These are phyloP conservation scores for Cryptosporidium bovis DNA, from an alignment of 169 alveolate genomes.

Conservation along the genomic window DNA sequence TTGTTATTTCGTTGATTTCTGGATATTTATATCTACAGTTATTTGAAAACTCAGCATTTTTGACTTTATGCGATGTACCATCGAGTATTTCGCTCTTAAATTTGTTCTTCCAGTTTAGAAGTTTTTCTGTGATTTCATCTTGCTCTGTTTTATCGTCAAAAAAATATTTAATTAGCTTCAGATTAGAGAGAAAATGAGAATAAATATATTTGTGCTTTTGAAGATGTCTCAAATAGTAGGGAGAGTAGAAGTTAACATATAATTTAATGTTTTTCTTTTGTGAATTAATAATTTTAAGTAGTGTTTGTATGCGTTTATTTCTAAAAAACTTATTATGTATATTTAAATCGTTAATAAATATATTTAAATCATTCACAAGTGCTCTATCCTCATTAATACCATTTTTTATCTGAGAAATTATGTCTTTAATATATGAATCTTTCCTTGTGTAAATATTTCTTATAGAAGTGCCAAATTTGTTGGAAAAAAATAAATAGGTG, in stretches of 20 bases:
- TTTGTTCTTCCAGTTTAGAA: constrained; percentile 3
- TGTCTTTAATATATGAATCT: constrained; percentile 6
- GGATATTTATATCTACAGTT: neutral
- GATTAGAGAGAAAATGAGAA: neutral
- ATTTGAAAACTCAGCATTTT: neutral
- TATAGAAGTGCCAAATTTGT: neutral
- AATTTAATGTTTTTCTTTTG: neutral
- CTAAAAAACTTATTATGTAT: neutral
- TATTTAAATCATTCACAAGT: constrained; percentile 11
- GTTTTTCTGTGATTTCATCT: neutral
- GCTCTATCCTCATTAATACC: constrained; percentile 14
- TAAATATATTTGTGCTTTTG: neutral
- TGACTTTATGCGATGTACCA: no score
- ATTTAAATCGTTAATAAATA: constrained; percentile 4
- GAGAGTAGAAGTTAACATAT: neutral
- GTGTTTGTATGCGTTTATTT: no score
- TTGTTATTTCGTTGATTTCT: neutral
- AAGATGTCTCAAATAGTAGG: neutral
- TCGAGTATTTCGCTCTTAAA: no score
- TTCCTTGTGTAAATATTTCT: neutral
- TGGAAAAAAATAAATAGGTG: no score
- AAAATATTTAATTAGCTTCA: constrained; percentile 8
- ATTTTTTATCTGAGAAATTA: constrained; percentile 20
- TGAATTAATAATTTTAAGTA: no score
- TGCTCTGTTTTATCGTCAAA: constrained; percentile 12